Percentiles rank a stretch among this genome's conserved stretches.
Conservation (phyloP, 202 grass and related monocot species). For the Zoysia matrella region DNA sequence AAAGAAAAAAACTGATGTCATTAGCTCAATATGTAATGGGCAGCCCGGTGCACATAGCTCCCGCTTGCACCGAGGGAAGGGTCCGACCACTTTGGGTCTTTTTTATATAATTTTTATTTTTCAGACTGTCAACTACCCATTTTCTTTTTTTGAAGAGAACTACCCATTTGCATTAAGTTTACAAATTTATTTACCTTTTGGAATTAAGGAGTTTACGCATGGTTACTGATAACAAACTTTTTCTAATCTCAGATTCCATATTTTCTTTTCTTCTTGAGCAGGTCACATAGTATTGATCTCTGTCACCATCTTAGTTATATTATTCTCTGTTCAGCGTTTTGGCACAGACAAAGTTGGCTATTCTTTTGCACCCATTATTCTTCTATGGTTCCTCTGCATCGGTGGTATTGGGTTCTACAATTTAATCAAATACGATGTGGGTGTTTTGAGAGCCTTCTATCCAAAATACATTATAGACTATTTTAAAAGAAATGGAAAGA, state of each 20-base stretch:
- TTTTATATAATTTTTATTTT: too few species aligned
- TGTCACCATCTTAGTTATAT: conserved; percentile 56
- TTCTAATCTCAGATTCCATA: not conserved
- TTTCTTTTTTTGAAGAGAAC: too few species aligned
- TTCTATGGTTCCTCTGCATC: conserved; percentile 67
- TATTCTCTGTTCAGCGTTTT: conserved; percentile 67
- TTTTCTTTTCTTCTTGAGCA: conserved; percentile 26
- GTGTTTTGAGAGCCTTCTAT: conserved; percentile 64
- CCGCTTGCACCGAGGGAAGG: too few species aligned
- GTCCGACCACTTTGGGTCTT: too few species aligned
- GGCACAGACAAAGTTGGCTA: conserved; percentile 89
- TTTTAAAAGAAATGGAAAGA: conserved; percentile 75
- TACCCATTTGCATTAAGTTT: too few species aligned
- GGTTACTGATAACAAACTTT: not conserved
- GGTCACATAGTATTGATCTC: conserved; percentile 67
- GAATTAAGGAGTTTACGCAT: too few species aligned
- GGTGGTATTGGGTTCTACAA: conserved; percentile 70
- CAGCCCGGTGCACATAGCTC: too few species aligned
- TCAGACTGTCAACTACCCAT: too few species aligned
- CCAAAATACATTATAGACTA: conserved; percentile 34
- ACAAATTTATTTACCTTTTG: too few species aligned
- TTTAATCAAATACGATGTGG: conserved; percentile 52
- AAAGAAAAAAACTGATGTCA: too few species aligned
- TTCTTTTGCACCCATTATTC: conserved; percentile 69
- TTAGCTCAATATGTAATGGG: too few species aligned